phyloP scores from a whole-genome alignment of 163 green algal species.

The Chloromonas sp. region DNA sequence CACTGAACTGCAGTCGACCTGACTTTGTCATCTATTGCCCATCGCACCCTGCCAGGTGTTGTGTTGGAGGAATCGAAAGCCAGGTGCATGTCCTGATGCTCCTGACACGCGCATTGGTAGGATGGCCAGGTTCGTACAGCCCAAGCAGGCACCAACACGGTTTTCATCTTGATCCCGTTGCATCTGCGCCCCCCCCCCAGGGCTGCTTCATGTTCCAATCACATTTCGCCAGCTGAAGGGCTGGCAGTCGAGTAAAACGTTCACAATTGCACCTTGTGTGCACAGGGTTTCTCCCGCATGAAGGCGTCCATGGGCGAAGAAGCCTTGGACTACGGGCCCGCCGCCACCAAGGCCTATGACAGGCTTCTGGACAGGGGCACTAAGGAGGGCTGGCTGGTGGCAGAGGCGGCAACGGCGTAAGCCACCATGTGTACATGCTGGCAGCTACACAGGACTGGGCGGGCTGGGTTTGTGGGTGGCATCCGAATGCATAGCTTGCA shows the following conservation, averaged over 20 bases:
- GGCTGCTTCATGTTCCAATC: no score
- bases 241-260: neutral
- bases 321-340: conserved; percentile 33
- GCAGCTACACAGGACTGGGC: no score
- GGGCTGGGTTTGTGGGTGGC: no score
- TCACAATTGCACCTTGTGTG: neutral
- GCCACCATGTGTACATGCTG: neutral
- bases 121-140: neutral
- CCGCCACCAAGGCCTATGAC: conserved; percentile 10
- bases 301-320: conserved; percentile 30
- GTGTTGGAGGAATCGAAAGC: neutral
- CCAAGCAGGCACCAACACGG: neutral
- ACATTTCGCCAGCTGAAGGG: no score
- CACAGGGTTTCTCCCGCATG: conserved; percentile 31
- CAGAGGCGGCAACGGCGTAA: neutral
- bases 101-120: neutral
- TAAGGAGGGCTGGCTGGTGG: conserved; percentile 7
- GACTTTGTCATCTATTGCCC: neutral
- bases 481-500: no score
- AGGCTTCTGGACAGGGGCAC: conserved; percentile 1
- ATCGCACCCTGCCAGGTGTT: neutral
- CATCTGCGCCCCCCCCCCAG: neutral
- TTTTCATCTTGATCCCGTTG: neutral
- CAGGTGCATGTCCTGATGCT: neutral
- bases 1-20: neutral